Evolutionary conservation across 2,329 filamentous ascomycete species (phyloP).

Genomic region (Sphaerulina populicola): DNA sequence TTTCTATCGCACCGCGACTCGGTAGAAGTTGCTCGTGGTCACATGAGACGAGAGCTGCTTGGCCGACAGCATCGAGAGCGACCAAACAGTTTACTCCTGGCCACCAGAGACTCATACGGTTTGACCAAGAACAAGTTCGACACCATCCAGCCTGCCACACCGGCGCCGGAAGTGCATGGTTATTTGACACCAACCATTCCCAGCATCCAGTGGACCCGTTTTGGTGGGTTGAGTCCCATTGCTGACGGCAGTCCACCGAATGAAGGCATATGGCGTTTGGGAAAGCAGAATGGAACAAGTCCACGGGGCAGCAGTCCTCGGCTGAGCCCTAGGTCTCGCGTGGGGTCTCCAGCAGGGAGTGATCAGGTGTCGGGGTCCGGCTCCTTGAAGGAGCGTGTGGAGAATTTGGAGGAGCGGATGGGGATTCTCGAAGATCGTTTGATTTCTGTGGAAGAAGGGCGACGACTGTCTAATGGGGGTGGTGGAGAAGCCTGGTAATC

Average conservation of each 20-base stretch:
- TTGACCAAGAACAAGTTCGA: conserved; percentile 25
- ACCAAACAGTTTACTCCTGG: conserved; percentile 18
- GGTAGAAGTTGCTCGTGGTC: conserved; percentile 24
- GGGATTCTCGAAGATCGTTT: neutral
- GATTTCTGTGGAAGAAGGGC: too few species aligned
- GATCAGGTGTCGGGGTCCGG: neutral
- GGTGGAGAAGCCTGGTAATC: neutral
- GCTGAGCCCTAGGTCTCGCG: neutral
- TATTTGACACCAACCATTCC: neutral
- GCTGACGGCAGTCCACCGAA: conserved; percentile 28
- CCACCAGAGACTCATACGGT: conserved; percentile 25
- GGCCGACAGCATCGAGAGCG: conserved; percentile 10
- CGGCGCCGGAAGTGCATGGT: neutral
- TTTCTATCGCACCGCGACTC: conserved; percentile 27
- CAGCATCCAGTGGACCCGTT: conserved; percentile 12
- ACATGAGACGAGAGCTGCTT: conserved; percentile 16
- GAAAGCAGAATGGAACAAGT: neutral
- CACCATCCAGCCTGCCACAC: conserved; percentile 14
- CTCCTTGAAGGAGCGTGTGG: neutral
- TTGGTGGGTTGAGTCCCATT: conserved; percentile 27
- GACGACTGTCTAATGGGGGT: neutral
- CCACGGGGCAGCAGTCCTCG: neutral
- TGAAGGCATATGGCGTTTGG: conserved; percentile 2
- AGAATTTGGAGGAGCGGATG: conserved; percentile 1
- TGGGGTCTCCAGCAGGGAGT: neutral